Conservation (phyloP, 129 eudicot species). For the Logfia minima region DNA sequence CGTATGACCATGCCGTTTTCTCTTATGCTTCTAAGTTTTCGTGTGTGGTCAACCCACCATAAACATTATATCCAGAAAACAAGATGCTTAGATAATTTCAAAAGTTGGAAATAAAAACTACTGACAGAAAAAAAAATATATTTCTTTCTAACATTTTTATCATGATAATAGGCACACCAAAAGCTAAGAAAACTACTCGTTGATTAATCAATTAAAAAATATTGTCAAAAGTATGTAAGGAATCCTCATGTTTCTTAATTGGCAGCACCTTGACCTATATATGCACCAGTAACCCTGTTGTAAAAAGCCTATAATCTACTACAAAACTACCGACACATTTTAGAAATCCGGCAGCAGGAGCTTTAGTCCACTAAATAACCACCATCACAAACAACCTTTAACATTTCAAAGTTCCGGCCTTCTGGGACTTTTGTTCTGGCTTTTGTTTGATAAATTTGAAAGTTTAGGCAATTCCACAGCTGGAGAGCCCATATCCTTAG, state of each 20-base stretch:
- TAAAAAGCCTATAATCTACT: conserved; percentile 30
- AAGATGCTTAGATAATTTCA: too few species aligned
- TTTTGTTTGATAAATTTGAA: conserved; percentile 18
- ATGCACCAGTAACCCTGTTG: conserved; percentile 16
- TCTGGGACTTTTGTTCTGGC: conserved; percentile 29
- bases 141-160: too few species aligned
- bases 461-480: conserved; percentile 35
- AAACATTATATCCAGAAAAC: too few species aligned
- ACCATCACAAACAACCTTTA: background rate
- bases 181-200: background rate
- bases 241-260: conserved; percentile 21
- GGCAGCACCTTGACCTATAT: conserved; percentile 24
- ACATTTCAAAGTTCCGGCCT: conserved; percentile 31
- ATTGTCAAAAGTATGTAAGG: background rate
- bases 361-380: too few species aligned
- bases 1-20: background rate
- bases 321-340: conserved; percentile 10
- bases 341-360: too few species aligned
- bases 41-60: too few species aligned
- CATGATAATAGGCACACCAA: background rate
- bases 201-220: background rate
- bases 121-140: too few species aligned
- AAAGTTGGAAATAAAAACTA: too few species aligned
- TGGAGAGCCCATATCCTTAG: conserved; percentile 71
- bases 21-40: background rate